A percentile compares a stretch with the other conserved stretches of the same genome.
Evolutionary conservation across 768 basidiomycete genomes (phyloP).

Genomic region (Lepiota brunneoincarnata): DNA sequence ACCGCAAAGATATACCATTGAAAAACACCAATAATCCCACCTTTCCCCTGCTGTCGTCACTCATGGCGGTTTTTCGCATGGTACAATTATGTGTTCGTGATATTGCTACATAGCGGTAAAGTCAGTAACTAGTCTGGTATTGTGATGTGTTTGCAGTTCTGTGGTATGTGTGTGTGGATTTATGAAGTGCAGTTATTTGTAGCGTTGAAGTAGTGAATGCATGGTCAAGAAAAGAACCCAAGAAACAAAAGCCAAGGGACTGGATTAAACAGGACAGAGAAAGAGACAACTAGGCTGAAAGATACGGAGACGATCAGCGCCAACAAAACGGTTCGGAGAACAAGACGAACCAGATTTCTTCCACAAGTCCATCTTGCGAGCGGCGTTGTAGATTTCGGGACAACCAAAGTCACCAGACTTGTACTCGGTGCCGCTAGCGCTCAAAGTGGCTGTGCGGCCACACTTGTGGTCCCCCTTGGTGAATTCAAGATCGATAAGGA

Average conservation of each 20-base stretch:
- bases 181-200: background rate
- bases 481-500: conserved; percentile 11
- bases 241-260: background rate
- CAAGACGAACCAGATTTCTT: conserved; percentile 11
- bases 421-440: conserved; percentile 4
- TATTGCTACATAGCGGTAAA: background rate
- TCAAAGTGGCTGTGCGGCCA: conserved; percentile 3
- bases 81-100: background rate
- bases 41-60: no score
- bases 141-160: background rate
- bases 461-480: conserved; percentile 10
- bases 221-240: background rate
- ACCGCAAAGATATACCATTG: no score
- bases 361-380: conserved; percentile 13
- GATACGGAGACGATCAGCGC: background rate
- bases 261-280: background rate
- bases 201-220: background rate
- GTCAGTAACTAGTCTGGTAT: background rate
- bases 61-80: no score
- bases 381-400: conserved; percentile 7
- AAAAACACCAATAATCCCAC: no score
- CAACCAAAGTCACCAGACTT: conserved; percentile 11
- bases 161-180: conserved; percentile 6
- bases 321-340: background rate
- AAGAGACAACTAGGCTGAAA: background rate